Base-by-base conservation (phyloP, 2,329 filamentous ascomycete species). In the Triangularia verruculosa region DNA sequence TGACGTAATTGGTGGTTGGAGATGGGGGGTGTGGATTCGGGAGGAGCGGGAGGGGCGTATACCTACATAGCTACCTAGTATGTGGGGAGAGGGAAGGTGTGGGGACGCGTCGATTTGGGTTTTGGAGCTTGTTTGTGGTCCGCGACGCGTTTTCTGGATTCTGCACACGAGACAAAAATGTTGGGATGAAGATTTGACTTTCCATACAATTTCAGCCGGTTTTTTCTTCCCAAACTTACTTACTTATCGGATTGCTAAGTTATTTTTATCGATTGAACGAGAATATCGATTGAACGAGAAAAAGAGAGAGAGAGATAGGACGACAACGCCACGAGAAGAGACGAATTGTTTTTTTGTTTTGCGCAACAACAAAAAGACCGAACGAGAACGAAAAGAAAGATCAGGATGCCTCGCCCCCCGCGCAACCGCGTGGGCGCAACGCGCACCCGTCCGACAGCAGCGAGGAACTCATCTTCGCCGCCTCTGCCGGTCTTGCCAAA, bases 361-460 rank as follows among this genome's bases (percentile, higher is more conserved):
- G n/a, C 4, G 17, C 15, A 43, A 43, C 39, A 47, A 17, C 4
- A 47, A 47, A 20, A 47, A 47, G n/a, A n/a, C n/a, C n/a, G 7
- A 47, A 47, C n/a, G 7, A 47, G n/a, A 20, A 8, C 6, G 3
- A n/a, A 20, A 3, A 20, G 11, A 9, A 47, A 47, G 5, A 2
- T 9, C 59, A 62, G 55, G 55, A 62, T 62, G 61, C 61, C 61
- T 53, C 61, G 61, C 13, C 64, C 66, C 15, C 66, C 65, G 59
- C 60, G 62, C 54, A 17, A 64, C 27, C 66, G 73, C 69, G 39
- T 63, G 68, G 47, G 65, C 43, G 43, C 69, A 68, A 28, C 70
- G 64, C 22, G 64, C 30, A 17, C 61, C 30, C 59, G 56, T 52
- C 15, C 11, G 53, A 39, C 47, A 64, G n/a, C 13, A 3, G 56